phyloP scores from a whole-genome alignment of 2,329 filamentous ascomycete species.

The Intubia oerlemansii region DNA sequence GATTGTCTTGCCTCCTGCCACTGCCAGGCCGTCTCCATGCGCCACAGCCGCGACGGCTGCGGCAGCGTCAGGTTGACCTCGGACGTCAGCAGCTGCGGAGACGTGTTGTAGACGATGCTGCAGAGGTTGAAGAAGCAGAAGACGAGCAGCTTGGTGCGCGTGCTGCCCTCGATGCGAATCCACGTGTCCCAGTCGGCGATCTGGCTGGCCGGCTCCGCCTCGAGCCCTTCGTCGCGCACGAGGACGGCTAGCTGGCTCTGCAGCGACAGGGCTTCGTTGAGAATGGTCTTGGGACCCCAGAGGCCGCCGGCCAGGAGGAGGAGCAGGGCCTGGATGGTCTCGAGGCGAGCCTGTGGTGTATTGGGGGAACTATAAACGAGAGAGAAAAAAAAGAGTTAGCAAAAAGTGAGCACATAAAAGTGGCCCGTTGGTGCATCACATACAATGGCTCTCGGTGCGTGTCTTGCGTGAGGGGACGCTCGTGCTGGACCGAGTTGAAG shows the following conservation, averaged over 20 bases:
- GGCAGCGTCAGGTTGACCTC: constrained; percentile 35
- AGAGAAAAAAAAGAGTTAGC: constrained; percentile 15
- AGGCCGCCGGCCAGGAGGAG: constrained; percentile 37
- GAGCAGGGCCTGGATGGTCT: constrained; percentile 43
- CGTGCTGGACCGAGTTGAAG: constrained; percentile 34
- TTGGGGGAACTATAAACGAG: too few relatives aligned
- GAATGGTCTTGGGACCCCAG: constrained; percentile 37
- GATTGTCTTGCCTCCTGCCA: constrained; percentile 36
- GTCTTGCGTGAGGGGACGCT: constrained; percentile 33
- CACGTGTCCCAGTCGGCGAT: constrained; percentile 35
- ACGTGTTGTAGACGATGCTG: constrained; percentile 39
- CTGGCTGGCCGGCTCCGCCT: constrained; percentile 23
- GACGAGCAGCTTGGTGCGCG: constrained; percentile 35
- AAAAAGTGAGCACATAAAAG: neutral
- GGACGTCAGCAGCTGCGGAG: constrained; percentile 33
- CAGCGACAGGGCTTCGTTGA: constrained; percentile 36
- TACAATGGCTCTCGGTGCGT: constrained; percentile 35
- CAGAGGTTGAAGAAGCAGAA: constrained; percentile 43
- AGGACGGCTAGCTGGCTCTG: constrained; percentile 36
- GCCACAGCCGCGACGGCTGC: constrained; percentile 32
- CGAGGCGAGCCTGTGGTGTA: constrained; percentile 34
- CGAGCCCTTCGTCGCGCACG: constrained; percentile 34
- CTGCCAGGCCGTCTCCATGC: constrained; percentile 33
- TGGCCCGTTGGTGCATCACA: too few relatives aligned
- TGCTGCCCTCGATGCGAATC: constrained; percentile 33